A percentile compares a stretch with the other conserved stretches of the same genome.
phyloP scores from a whole-genome alignment of 2,329 filamentous ascomycete species.

The Dactylellina haptotyla region DNA sequence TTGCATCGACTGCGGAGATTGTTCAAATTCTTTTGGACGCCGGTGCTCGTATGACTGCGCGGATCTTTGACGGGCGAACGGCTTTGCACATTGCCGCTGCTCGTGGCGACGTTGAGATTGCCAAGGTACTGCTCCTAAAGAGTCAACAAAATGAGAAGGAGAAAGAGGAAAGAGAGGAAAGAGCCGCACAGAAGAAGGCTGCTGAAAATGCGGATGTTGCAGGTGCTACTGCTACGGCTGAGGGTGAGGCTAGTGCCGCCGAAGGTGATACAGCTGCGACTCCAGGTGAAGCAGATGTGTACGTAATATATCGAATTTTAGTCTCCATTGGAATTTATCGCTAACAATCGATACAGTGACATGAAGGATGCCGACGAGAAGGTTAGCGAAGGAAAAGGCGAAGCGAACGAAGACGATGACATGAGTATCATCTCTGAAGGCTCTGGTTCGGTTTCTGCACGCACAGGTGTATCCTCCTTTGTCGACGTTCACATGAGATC shows the following conservation, averaged over 20 bases:
- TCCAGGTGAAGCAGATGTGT: neutral
- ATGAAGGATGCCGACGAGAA: conserved; percentile 53
- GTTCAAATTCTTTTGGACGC: conserved; percentile 76
- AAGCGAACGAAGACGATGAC: conserved; percentile 59
- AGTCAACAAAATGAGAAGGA: conserved; percentile 78
- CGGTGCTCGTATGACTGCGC: conserved; percentile 76
- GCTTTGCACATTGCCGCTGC: conserved; percentile 81
- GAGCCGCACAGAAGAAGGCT: conserved; percentile 28
- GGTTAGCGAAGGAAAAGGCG: conserved; percentile 63
- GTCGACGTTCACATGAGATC: conserved; percentile 59
- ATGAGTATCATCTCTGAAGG: conserved; percentile 65
- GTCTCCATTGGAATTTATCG: neutral
- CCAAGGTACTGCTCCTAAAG: conserved; percentile 76
- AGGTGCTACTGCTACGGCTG: conserved; percentile 33
- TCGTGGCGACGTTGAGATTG: conserved; percentile 74
- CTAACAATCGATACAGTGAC: conserved; percentile 58
- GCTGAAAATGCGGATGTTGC: conserved; percentile 58
- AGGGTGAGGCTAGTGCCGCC: conserved; percentile 55
- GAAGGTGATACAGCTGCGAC: conserved; percentile 59
- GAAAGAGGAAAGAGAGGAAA: conserved; percentile 64
- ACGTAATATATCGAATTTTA: neutral
- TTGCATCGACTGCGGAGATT: conserved; percentile 73
- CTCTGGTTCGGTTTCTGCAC: conserved; percentile 56
- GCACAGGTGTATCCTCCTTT: conserved; percentile 17
- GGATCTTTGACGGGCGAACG: conserved; percentile 80